Conservation (phyloP, 1,139 yeast species). For the Suzukiozyma palmioleophila region DNA sequence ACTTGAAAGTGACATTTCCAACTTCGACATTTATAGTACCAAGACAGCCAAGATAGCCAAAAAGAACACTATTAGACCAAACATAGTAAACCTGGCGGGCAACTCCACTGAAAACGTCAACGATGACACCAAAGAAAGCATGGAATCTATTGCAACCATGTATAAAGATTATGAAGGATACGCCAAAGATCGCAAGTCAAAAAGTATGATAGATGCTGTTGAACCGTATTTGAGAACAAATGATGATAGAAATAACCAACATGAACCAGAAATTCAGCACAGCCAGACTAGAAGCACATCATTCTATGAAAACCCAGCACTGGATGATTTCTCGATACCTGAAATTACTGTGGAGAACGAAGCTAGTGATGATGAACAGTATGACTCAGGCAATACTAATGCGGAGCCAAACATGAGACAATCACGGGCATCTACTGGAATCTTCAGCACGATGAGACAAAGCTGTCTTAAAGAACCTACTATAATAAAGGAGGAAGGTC, state of each 20-base stretch:
- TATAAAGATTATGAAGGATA: conserved; percentile 20
- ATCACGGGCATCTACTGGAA: conserved; percentile 24
- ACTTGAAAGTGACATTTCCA: conserved; percentile 23
- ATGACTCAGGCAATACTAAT: too few species aligned
- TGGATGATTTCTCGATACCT: conserved; percentile 16
- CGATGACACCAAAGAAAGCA: conserved; percentile 8
- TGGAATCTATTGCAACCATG: conserved; percentile 9
- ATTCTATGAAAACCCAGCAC: not conserved
- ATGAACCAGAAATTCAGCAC: not conserved
- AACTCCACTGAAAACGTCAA: conserved; percentile 13
- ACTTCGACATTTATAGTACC: conserved; percentile 28
- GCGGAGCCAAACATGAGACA: conserved; percentile 10
- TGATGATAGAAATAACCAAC: not conserved
- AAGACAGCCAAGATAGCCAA: conserved; percentile 31
- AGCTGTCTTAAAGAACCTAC: conserved; percentile 5
- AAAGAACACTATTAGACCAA: conserved; percentile 20
- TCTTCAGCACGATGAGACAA: conserved; percentile 20
- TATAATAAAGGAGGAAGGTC: not conserved
- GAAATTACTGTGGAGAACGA: conserved; percentile 12
- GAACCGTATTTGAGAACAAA: conserved; percentile 8
- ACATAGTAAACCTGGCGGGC: conserved; percentile 18
- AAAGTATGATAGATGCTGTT: conserved; percentile 11
- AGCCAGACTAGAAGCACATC: too few species aligned
- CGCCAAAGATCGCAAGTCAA: conserved; percentile 5
- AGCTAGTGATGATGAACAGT: too few species aligned